phyloP scores from a whole-genome alignment of 2,329 filamentous ascomycete species.

The Phaeomoniella chlamydospora region DNA sequence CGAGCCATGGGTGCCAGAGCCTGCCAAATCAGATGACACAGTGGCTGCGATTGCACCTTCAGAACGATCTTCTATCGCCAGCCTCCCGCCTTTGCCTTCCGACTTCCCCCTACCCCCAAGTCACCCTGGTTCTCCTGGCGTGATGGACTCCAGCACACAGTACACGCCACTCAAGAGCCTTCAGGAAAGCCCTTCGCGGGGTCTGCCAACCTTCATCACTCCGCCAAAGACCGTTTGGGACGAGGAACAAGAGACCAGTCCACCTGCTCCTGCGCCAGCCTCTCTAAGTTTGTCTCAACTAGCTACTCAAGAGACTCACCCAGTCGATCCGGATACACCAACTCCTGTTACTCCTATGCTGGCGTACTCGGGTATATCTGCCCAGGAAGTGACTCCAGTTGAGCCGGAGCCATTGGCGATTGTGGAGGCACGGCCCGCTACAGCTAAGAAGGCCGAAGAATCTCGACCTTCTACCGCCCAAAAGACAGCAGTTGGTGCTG shows the following conservation, averaged over 20 bases:
- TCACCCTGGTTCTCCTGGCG: constrained; percentile 9
- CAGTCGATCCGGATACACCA: not conserved
- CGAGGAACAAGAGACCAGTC: constrained; percentile 4
- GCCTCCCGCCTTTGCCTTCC: constrained; percentile 4
- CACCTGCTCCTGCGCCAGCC: constrained; percentile 8
- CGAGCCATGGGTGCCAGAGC: constrained; percentile 36
- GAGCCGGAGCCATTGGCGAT: constrained; percentile 17
- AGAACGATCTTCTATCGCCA: not conserved
- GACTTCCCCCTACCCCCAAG: constrained; percentile 12
- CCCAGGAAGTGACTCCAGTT: constrained; percentile 30
- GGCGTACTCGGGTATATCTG: constrained; percentile 25
- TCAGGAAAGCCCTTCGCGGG: constrained; percentile 14
- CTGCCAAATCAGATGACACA: constrained; percentile 1
- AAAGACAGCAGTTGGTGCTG: constrained; percentile 2
- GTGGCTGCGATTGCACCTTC: not conserved
- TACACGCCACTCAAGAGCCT: constrained; percentile 23
- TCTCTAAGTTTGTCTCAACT: constrained; percentile 18
- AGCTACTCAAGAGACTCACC: constrained; percentile 16
- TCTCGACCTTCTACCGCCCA: not conserved
- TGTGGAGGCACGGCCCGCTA: constrained; percentile 26
- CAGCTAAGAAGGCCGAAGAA: constrained; percentile 14
- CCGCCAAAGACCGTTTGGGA: constrained; percentile 27
- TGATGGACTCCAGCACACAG: constrained; percentile 26
- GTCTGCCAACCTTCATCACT: constrained; percentile 16
- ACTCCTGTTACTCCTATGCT: not conserved